Conservation (phyloP, 192 early-diverging fungal genomes). For the Linnemannia elongata region DNA sequence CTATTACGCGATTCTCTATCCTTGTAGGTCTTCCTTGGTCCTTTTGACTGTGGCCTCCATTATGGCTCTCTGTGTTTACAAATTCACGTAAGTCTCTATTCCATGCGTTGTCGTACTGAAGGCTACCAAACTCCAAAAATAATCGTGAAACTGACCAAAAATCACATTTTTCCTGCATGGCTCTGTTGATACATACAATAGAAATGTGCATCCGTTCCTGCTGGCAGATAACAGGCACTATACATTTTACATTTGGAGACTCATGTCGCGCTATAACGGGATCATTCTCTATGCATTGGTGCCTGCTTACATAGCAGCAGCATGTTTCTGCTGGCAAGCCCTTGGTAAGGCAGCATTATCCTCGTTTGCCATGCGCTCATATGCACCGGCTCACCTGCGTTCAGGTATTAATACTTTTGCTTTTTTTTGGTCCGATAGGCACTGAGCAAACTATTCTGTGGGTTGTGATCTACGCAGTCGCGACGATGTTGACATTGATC, state of each 20-base stretch:
- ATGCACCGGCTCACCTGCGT: no score
- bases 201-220: constrained; percentile 93
- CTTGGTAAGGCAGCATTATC: constrained; percentile 58
- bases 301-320: constrained; percentile 73
- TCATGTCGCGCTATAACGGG: constrained; percentile 73
- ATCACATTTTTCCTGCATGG: background rate
- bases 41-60: background rate
- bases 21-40: constrained; percentile 10
- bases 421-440: constrained; percentile 22
- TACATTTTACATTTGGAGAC: constrained; percentile 95
- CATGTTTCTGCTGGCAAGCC: constrained; percentile 53
- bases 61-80: constrained; percentile 61
- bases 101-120: background rate
- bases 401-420: no score
- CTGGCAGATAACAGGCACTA: constrained; percentile 97
- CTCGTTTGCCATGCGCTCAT: background rate
- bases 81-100: constrained; percentile 64
- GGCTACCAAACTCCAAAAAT: background rate
- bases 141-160: background rate
- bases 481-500: constrained; percentile 76
- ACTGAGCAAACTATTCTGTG: constrained; percentile 65
- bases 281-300: constrained; percentile 69
- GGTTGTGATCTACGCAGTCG: constrained; percentile 65
- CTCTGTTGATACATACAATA: constrained; percentile 28
- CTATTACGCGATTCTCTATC: background rate